These are phyloP conservation scores for Hirsutella thompsonii DNA, from an alignment of 2,329 filamentous ascomycete genomes.

Conservation along the genomic window DNA sequence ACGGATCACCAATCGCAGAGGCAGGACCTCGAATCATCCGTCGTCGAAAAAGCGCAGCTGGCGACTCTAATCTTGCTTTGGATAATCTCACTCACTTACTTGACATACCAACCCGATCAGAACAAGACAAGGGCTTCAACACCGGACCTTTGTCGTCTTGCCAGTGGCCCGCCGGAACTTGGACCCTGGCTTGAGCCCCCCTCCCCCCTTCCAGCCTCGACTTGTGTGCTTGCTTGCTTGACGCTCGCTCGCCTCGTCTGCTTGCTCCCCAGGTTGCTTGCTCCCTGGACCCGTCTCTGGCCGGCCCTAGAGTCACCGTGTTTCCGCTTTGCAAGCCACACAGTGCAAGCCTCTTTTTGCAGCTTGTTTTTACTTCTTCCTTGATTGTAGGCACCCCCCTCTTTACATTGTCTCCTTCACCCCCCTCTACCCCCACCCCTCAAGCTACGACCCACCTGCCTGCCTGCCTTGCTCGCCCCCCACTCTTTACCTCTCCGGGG, in stretches of 20 bases:
- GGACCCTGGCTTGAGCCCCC: slow-evolving; percentile 6
- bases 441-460: slow-evolving; percentile 3
- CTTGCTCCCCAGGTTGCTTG: not conserved
- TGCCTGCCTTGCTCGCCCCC: too few relatives aligned
- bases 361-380: slow-evolving; percentile 8
- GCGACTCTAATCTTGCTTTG: not conserved
- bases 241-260: too few relatives aligned
- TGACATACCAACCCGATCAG: too few relatives aligned
- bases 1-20: not conserved
- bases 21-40: not conserved
- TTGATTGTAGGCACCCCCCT: not conserved
- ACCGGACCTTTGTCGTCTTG: slow-evolving; percentile 3
- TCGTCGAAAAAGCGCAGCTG: not conserved
- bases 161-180: slow-evolving; percentile 8
- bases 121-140: not conserved
- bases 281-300: slow-evolving; percentile 14
- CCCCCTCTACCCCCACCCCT: slow-evolving; percentile 11
- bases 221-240: not conserved
- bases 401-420: slow-evolving; percentile 1
- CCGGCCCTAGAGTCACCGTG: slow-evolving; percentile 10
- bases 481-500: too few relatives aligned
- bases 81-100: not conserved
- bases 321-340: not conserved
- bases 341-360: not conserved
- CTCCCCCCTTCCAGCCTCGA: slow-evolving; percentile 4